phyloP scores from a whole-genome alignment of 2,329 filamentous ascomycete genomes.

The Pseudogymnoascus sp. region DNA sequence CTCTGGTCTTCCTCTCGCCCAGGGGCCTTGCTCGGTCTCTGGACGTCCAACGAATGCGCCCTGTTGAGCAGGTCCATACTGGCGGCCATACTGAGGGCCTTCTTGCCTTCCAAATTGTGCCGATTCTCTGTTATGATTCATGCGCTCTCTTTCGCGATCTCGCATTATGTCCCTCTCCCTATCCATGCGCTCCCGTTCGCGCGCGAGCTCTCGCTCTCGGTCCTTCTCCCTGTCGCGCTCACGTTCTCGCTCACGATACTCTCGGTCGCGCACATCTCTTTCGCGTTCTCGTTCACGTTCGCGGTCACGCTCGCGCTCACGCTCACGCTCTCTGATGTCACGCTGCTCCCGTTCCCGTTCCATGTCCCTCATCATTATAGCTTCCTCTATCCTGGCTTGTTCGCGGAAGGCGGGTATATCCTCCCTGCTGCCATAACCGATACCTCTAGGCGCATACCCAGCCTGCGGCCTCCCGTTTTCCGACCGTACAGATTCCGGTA shows the following conservation, averaged over 20 bases:
- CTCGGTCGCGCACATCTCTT: conserved; percentile 21
- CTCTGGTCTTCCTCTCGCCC: conserved; percentile 21
- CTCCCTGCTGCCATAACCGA: conserved; percentile 23
- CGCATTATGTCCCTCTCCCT: conserved; percentile 15
- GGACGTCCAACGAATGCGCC: conserved; percentile 21
- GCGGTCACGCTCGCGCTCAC: conserved; percentile 33
- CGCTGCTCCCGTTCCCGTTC: conserved; percentile 34
- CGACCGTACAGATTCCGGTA: background rate
- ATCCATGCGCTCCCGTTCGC: conserved; percentile 8
- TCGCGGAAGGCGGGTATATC: conserved; percentile 27
- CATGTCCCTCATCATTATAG: conserved; percentile 36
- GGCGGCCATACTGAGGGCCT: conserved; percentile 13
- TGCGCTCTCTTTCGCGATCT: conserved; percentile 8
- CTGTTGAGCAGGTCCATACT: conserved; percentile 19
- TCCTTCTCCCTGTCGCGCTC: conserved; percentile 35
- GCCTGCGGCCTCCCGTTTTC: conserved; percentile 4
- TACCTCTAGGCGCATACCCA: conserved; percentile 14
- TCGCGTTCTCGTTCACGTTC: conserved; percentile 38
- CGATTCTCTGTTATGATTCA: conserved; percentile 1
- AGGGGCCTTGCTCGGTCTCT: conserved; percentile 24
- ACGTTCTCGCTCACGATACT: conserved; percentile 37
- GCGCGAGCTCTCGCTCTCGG: conserved; percentile 10
- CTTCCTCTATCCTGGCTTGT: conserved; percentile 38
- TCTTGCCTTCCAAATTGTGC: conserved; percentile 6
- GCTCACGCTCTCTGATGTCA: conserved; percentile 20